phyloP scores from a whole-genome alignment of 2,329 filamentous ascomycete genomes.

The Colletotrichum australisinense region DNA sequence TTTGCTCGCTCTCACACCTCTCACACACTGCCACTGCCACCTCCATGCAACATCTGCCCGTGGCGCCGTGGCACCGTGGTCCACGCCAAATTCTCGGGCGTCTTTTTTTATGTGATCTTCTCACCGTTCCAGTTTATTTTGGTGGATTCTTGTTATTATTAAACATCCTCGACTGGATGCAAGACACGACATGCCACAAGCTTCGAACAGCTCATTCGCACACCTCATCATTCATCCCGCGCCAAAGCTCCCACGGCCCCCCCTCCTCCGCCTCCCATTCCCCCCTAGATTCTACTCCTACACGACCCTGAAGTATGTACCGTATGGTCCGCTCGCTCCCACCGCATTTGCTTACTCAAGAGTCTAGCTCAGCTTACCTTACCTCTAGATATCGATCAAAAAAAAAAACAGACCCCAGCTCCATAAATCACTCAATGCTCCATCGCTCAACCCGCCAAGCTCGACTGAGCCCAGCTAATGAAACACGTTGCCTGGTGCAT shows the following conservation, averaged over 20 bases:
- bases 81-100: slow-evolving; percentile 30
- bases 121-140: slow-evolving; percentile 30
- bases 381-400: neutral
- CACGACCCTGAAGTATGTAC: neutral
- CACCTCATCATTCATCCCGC: slow-evolving; percentile 10
- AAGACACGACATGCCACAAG: slow-evolving; percentile 32
- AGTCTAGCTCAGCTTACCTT: neutral
- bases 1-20: neutral
- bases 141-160: slow-evolving; percentile 22
- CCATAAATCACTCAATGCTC: slow-evolving; percentile 34
- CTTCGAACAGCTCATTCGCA: slow-evolving; percentile 23
- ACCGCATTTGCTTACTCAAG: neutral
- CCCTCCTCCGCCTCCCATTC: neutral
- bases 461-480: slow-evolving; percentile 31
- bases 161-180: slow-evolving; percentile 22
- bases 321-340: slow-evolving; percentile 5
- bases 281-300: neutral
- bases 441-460: slow-evolving; percentile 32
- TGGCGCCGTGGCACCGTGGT: neutral
- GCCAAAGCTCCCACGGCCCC: neutral
- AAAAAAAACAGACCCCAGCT: slow-evolving; percentile 5
- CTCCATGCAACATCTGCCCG: slow-evolving; percentile 4
- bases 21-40: slow-evolving; percentile 18
- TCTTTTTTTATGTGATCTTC: slow-evolving; percentile 8
- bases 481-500: slow-evolving; percentile 30